Conservation (phyloP, 2,329 filamentous ascomycete species). For the Ceratocystis destructans region DNA sequence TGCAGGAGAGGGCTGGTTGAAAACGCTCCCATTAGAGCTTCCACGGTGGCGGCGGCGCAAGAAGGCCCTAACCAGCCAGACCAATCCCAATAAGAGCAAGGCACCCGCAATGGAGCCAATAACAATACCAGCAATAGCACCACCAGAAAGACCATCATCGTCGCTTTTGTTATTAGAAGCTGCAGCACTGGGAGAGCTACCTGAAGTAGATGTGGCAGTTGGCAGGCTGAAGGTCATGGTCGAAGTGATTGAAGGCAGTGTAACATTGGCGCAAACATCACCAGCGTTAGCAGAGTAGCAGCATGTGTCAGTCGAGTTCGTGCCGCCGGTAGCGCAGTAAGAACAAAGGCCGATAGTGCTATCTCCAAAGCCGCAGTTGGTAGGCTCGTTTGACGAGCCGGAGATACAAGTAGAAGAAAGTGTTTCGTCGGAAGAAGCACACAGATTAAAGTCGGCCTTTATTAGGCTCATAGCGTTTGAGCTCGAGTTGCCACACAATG, state of each 20-base stretch:
- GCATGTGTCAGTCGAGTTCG: slow-evolving; percentile 89
- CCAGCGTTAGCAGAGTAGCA: slow-evolving; percentile 73
- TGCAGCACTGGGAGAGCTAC: slow-evolving; percentile 27
- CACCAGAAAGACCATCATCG: slow-evolving; percentile 49
- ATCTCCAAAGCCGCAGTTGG: slow-evolving; percentile 72
- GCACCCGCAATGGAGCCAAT: slow-evolving; percentile 63
- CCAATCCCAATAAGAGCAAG: slow-evolving; percentile 51
- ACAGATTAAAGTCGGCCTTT: slow-evolving; percentile 82
- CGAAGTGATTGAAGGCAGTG: slow-evolving; percentile 60
- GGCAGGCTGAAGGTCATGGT: slow-evolving; percentile 46
- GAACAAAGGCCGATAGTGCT: slow-evolving; percentile 66
- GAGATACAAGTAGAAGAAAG: slow-evolving; percentile 61
- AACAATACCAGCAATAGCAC: slow-evolving; percentile 80
- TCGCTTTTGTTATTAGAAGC: slow-evolving; percentile 22
- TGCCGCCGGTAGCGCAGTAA: slow-evolving; percentile 70
- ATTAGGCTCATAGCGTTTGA: slow-evolving; percentile 60
- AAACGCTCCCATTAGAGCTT: slow-evolving; percentile 52
- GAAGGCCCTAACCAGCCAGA: slow-evolving; percentile 52
- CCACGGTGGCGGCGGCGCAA: slow-evolving; percentile 41
- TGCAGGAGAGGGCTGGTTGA: slow-evolving; percentile 81
- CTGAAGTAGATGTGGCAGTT: slow-evolving; percentile 34
- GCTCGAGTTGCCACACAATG: slow-evolving; percentile 55
- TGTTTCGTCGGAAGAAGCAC: slow-evolving; percentile 66
- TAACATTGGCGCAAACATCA: slow-evolving; percentile 58
- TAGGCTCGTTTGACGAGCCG: slow-evolving; percentile 64